Conservation (phyloP, 306 rosid species). For the Lupinus albus region DNA sequence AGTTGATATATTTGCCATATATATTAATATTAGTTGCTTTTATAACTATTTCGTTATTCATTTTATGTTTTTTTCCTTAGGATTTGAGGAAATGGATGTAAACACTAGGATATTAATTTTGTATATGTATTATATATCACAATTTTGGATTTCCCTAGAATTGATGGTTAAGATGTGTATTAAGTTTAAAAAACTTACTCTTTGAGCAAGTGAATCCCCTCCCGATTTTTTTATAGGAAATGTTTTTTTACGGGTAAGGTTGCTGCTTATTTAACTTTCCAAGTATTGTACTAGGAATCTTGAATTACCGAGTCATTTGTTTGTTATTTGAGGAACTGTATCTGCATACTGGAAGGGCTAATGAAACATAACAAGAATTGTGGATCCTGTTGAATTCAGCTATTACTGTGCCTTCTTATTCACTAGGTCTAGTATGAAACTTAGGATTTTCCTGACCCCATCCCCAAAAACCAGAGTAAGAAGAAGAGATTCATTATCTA, state of each 20-base stretch:
- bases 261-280: background rate
- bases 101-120: slow-evolving; percentile 6
- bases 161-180: too few species aligned
- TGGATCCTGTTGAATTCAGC: background rate
- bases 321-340: background rate
- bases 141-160: too few species aligned
- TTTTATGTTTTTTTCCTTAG: background rate
- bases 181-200: too few species aligned
- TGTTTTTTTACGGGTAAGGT: background rate
- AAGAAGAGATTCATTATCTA: background rate
- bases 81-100: background rate
- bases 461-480: background rate
- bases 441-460: slow-evolving; percentile 10
- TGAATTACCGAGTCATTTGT: background rate
- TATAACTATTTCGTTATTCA: background rate
- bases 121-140: too few species aligned
- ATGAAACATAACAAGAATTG: background rate
- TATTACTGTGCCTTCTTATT: slow-evolving; percentile 1
- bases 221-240: too few species aligned
- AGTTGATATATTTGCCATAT: background rate
- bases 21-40: background rate
- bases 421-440: background rate
- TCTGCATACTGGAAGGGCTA: background rate
- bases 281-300: background rate
- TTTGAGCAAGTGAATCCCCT: too few species aligned